Evolutionary conservation across 306 rosid species (phyloP).

Genomic region (Pyrus bretschneideri): DNA sequence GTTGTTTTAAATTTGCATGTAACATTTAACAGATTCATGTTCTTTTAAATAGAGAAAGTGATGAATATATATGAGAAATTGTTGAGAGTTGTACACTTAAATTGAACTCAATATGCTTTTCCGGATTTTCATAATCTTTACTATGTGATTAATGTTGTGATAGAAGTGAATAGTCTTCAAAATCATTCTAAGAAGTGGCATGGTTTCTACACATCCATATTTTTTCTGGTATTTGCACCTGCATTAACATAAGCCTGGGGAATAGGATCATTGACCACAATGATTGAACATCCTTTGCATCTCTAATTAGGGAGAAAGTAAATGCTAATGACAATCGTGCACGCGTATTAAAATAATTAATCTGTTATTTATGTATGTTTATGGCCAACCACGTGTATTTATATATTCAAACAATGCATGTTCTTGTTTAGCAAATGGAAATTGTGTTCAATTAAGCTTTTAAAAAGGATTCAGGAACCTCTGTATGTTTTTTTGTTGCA

Average conservation of each 20-base stretch:
- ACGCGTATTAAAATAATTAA: background rate
- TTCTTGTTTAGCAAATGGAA: background rate
- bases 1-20: background rate
- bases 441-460: background rate
- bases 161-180: background rate
- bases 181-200: background rate
- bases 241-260: background rate
- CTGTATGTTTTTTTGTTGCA: too few relatives aligned
- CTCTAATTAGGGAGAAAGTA: background rate
- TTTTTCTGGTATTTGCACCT: background rate
- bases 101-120: background rate
- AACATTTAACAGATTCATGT: background rate
- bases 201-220: background rate
- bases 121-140: background rate
- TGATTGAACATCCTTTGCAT: background rate
- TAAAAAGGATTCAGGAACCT: too few relatives aligned
- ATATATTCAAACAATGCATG: background rate
- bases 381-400: background rate
- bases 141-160: background rate
- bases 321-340: background rate
- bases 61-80: background rate
- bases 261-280: background rate
- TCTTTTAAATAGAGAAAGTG: background rate
- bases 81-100: background rate
- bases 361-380: background rate